Conservation (phyloP, 352 stramenopile genomes). For the Paralagenidium karlingii region DNA sequence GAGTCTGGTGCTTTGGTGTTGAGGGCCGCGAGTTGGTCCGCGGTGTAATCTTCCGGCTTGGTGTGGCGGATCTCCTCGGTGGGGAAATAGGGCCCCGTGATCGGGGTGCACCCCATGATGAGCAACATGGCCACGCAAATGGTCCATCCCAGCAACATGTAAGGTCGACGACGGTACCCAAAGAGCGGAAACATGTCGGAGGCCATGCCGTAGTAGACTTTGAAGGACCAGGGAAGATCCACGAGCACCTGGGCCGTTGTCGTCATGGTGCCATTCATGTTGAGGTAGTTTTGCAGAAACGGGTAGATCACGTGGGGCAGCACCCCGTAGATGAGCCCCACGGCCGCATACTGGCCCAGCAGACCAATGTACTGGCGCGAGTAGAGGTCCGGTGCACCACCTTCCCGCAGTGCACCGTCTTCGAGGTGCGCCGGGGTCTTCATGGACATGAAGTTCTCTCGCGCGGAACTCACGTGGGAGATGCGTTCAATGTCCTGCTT, state of each 20-base stretch:
- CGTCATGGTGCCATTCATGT: slow-evolving; percentile 5
- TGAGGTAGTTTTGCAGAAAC: slow-evolving; percentile 16
- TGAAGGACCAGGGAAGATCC: slow-evolving; percentile 10
- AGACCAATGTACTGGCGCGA: slow-evolving; percentile 14
- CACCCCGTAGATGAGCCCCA: slow-evolving; percentile 16
- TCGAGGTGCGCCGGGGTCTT: too few species aligned
- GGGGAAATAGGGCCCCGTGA: slow-evolving; percentile 24
- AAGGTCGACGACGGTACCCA: slow-evolving; percentile 21
- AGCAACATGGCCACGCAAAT: slow-evolving; percentile 19
- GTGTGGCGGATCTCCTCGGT: slow-evolving; percentile 13
- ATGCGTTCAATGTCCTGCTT: too few species aligned
- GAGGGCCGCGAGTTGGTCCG: slow-evolving; percentile 13
- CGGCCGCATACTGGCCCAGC: slow-evolving; percentile 13
- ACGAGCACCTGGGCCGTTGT: slow-evolving; percentile 4
- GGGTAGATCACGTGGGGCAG: slow-evolving; percentile 16
- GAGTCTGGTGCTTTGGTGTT: slow-evolving; percentile 19
- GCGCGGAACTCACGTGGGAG: too few species aligned
- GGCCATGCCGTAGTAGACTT: slow-evolving; percentile 22
- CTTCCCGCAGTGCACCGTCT: slow-evolving; percentile 19
- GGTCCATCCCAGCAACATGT: slow-evolving; percentile 21
- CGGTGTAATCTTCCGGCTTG: slow-evolving; percentile 10
- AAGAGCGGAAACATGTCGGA: slow-evolving; percentile 20
- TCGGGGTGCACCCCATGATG: slow-evolving; percentile 23
- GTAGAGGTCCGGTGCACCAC: slow-evolving; percentile 12
- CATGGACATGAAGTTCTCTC: too few species aligned